Evolutionary conservation across 768 basidiomycete genomes (phyloP), one percentile per base, ranked within the genome.

Genomic region (Pleurotus ostreatus): DNA sequence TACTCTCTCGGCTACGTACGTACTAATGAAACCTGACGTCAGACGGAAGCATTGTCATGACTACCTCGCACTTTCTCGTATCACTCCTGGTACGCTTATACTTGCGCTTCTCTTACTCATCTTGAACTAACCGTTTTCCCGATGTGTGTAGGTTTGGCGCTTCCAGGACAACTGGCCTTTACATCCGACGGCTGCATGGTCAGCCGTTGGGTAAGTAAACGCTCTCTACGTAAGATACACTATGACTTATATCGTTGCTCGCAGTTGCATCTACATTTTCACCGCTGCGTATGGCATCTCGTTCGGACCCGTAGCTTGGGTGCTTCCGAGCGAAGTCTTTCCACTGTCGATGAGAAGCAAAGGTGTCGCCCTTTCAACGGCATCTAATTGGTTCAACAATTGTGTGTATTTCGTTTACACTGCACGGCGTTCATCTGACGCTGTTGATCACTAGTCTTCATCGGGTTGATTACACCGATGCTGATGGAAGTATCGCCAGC

Each of bases 331-430:
- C 59, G 92, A 94, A 69, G 84, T 94, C 2, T 92, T 93, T 64
- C 83, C 92, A 1, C 72, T 89, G 0, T 86, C 88, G 2, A 78
- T 89, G 71, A 77, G 92, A 59, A 86, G 88, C 61, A 86, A 85
- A 65, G 93, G 93, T 47, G 92, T 94, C 4, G 83, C 91, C 20
- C 63, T 95, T 18, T 85, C 89, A 16, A 93, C 92, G 1, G 87
- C 89, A 2, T 89, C 87, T n/a, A 90, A 89, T 61, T 93, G 91
- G 91, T 62, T 81, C 22, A 92, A 92, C 63, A 93, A 93, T 57
- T 93, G 86, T 86, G 49, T 1, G 78, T 68, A 3, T 30, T 55
- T 46, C 8, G 16, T 16, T 22, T 39, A 53, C 12, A 7, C 7
- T 38, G 15, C 16, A 3, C 46, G 3, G 16, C 12, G 18, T 16